phyloP scores from a whole-genome alignment of 345 rosid genomes.

The Limnanthes douglasii region DNA sequence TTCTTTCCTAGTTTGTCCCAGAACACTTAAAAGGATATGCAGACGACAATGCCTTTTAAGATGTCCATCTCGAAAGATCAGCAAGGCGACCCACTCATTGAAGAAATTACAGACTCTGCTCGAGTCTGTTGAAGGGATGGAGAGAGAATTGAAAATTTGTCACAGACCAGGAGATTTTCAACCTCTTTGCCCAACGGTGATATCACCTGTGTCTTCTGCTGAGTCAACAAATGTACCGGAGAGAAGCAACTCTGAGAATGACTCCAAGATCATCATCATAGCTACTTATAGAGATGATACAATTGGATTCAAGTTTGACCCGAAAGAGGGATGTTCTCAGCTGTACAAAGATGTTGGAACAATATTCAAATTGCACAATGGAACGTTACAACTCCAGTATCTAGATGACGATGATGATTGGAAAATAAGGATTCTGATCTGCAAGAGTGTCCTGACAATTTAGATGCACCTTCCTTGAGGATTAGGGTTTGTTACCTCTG shows the following conservation, averaged over 20 bases:
- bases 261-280: conserved; percentile 43
- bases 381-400: conserved; percentile 67
- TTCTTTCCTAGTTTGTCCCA: conserved; percentile 58
- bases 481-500: too few species aligned
- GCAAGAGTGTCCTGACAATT: conserved; percentile 65
- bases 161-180: conserved; percentile 50
- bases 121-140: conserved; percentile 80
- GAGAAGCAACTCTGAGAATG: conserved; percentile 16
- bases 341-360: conserved; percentile 62
- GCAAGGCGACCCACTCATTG: conserved; percentile 72
- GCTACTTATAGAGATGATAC: conserved; percentile 72
- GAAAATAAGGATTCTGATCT: conserved; percentile 77
- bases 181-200: too few species aligned
- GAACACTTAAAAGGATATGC: conserved; percentile 89
- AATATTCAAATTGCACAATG: conserved; percentile 55
- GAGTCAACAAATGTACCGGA: conserved; percentile 53
- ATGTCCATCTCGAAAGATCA: conserved; percentile 94
- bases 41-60: conserved; percentile 84
- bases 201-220: too few species aligned
- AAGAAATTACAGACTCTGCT: conserved; percentile 70
- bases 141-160: conserved; percentile 65
- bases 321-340: conserved; percentile 40
- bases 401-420: conserved; percentile 89
- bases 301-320: conserved; percentile 66
- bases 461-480: too few species aligned